phyloP scores from a whole-genome alignment of 371 early-diverging fungal genomes.

The Rhizopus stolonifer region DNA sequence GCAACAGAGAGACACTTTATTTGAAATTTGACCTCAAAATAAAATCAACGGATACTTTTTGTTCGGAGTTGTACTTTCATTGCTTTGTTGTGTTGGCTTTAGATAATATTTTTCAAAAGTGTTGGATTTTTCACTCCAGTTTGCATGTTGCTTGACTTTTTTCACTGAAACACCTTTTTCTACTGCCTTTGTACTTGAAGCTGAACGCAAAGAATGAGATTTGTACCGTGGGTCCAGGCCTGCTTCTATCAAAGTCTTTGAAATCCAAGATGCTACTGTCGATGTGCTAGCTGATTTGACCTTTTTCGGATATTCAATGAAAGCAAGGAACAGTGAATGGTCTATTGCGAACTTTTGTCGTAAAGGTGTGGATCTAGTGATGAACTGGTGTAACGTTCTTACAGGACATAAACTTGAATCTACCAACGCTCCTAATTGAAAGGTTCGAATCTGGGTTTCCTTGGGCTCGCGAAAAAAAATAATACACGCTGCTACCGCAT shows the following conservation, averaged over 20 bases:
- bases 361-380: neutral
- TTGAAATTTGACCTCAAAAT: too few relatives aligned
- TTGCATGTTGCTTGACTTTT: neutral
- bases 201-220: constrained; percentile 12
- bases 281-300: neutral
- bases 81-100: constrained; percentile 7
- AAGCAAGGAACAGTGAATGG: constrained; percentile 5
- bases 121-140: constrained; percentile 4
- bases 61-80: too few relatives aligned
- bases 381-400: neutral
- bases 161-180: neutral
- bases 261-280: constrained; percentile 8
- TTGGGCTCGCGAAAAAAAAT: neutral
- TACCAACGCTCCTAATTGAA: neutral
- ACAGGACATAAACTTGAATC: neutral
- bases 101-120: constrained; percentile 15
- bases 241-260: constrained; percentile 1
- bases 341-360: neutral
- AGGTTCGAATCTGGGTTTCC: constrained; percentile 4
- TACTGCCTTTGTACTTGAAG: neutral
- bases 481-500: neutral
- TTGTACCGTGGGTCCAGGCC: constrained; percentile 3
- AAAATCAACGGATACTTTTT: too few relatives aligned
- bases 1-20: too few relatives aligned
- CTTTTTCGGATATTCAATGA: neutral